Base-by-base conservation (phyloP, 495 filamentous ascomycete genomes). In the Corynascus novoguineensis region DNA sequence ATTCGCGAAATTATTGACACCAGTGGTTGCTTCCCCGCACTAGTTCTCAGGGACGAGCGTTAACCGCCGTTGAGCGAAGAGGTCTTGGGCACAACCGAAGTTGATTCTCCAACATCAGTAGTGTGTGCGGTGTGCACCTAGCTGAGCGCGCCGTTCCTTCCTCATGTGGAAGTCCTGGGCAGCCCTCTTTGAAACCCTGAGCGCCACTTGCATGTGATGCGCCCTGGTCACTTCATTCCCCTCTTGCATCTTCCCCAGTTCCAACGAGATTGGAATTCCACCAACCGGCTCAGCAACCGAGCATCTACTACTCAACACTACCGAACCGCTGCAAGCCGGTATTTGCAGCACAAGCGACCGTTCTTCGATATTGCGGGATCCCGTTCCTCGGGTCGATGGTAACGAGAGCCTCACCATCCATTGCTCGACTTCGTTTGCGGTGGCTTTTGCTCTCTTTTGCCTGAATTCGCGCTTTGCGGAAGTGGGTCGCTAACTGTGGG, bases 341-440 rank as follows among this genome's bases (percentile, higher is more conserved):
- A 64, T 61, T 60, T 37, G 15, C 46, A 53, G 11, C 15, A 27
- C 28, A 38, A 54, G 31, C 57, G 48, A 57, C 51, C 25, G 29
- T n/a, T 15, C n/a, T 37, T 58, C 57, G 56, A 65, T 60, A 65
- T 65, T 60, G 60, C 58, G n/a, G 21, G 54, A 63, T 58, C 63
- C 60, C 46, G 62, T 57, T 54, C 6, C 21, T 50, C 51, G 63
- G 63, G 57, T 56, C 60, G 41, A n/a, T n/a, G n/a, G n/a, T n/a
- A n/a, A n/a, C n/a, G n/a, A n/a, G n/a, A n/a, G n/a, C n/a, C n/a
- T n/a, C n/a, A n/a, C 15, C 12, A 15, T 5, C n/a, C 15, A 15
- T 17, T 7, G 37, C 34, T 37, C 25, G 32, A n/a, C n/a, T n/a
- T n/a, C n/a, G n/a, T n/a, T n/a, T n/a, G n/a, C n/a, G n/a, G n/a